Conservation (phyloP, 805 yeast genomes). For the Nakazawaea siamensis region DNA sequence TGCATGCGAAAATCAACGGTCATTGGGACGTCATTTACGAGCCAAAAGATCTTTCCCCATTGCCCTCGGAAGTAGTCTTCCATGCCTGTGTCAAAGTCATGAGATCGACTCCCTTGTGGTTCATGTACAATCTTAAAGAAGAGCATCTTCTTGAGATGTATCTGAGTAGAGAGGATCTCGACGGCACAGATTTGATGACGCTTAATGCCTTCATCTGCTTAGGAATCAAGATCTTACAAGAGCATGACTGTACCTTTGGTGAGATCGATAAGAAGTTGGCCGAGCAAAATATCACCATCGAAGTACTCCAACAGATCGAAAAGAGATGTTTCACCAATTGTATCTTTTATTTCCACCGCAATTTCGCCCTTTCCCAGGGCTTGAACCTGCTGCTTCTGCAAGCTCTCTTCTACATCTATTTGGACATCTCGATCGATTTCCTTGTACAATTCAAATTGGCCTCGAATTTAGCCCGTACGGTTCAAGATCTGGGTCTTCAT, state of each 20-base stretch:
- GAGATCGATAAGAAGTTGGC: slow-evolving; percentile 12
- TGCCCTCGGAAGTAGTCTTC: too few species aligned
- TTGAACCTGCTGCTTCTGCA: slow-evolving; percentile 42
- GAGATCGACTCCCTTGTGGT: too few species aligned
- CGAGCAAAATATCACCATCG: background rate
- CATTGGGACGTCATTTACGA: too few species aligned
- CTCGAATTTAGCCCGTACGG: too few species aligned
- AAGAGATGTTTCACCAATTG: slow-evolving; percentile 28
- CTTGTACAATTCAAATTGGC: slow-evolving; percentile 33
- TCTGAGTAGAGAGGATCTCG: slow-evolving; percentile 10
- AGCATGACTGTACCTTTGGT: background rate
- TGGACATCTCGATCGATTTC: slow-evolving; percentile 28
- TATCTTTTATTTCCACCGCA: slow-evolving; percentile 43
- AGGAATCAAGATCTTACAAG: slow-evolving; percentile 1
- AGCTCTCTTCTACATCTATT: slow-evolving; percentile 34
- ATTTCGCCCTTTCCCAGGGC: slow-evolving; percentile 43
- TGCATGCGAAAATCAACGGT: too few species aligned
- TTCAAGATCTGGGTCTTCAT: slow-evolving; percentile 52
- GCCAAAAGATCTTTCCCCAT: slow-evolving; percentile 26
- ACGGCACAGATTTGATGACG: slow-evolving; percentile 24
- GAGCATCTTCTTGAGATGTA: too few species aligned
- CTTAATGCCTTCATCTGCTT: slow-evolving; percentile 20
- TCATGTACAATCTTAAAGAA: too few species aligned
- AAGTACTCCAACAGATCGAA: background rate
- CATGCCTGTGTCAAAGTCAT: too few species aligned